Conservation (phyloP, 306 rosid species). For the Cucurbita argyrosperma region DNA sequence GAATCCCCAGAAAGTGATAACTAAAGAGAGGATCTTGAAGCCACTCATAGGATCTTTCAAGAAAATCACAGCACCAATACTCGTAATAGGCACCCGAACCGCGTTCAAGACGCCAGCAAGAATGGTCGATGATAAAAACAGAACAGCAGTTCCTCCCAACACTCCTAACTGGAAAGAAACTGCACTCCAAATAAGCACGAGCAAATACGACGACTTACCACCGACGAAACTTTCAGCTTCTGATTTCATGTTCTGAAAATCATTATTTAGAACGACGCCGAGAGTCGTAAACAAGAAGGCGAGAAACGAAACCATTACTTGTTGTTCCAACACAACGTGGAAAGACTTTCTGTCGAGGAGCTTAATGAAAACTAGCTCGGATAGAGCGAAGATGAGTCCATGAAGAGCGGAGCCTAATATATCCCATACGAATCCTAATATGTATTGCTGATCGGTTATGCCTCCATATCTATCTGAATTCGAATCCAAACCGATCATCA, state of each 20-base stretch:
- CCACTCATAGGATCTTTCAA: slow-evolving; percentile 74
- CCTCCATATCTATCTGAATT: slow-evolving; percentile 51
- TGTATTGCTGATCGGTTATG: slow-evolving; percentile 40
- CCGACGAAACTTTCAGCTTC: slow-evolving; percentile 56
- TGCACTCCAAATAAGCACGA: slow-evolving; percentile 59
- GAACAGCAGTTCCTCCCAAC: slow-evolving; percentile 59
- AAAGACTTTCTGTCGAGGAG: slow-evolving; percentile 55
- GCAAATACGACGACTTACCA: slow-evolving; percentile 46
- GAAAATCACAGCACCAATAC: slow-evolving; percentile 78
- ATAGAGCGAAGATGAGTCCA: slow-evolving; percentile 82
- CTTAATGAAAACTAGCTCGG: slow-evolving; percentile 64
- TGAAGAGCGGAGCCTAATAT: slow-evolving; percentile 84
- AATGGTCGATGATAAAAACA: slow-evolving; percentile 76
- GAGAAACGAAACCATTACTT: slow-evolving; percentile 62
- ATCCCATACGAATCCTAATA: slow-evolving; percentile 73
- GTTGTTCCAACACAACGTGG: slow-evolving; percentile 85
- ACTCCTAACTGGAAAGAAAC: slow-evolving; percentile 78
- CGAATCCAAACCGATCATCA: slow-evolving; percentile 78
- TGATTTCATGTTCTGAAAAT: slow-evolving; percentile 43
- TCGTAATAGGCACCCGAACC: slow-evolving; percentile 68
- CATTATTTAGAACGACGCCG: slow-evolving; percentile 40
- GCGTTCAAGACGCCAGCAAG: slow-evolving; percentile 93
- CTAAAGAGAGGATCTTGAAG: slow-evolving; percentile 44
- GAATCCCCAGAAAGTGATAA: slow-evolving; percentile 45
- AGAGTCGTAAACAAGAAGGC: slow-evolving; percentile 63